These are phyloP conservation scores for Boletus sp. DNA, from an alignment of 768 basidiomycete species.

Conservation along the genomic window DNA sequence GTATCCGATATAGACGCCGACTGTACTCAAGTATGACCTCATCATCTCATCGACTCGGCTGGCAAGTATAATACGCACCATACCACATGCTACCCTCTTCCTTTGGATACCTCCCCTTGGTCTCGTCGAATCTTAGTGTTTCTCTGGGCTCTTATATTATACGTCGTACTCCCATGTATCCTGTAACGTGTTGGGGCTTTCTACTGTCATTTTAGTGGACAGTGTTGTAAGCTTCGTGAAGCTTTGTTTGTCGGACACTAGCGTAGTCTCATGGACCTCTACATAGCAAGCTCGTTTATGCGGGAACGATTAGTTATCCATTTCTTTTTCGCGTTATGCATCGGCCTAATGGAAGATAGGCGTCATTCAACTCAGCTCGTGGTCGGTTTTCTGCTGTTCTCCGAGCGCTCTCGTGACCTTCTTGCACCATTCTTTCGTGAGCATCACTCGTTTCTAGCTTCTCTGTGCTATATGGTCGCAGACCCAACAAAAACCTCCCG, in stretches of 20 bases:
- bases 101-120: conserved; percentile 2
- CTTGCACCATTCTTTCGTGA: too few relatives aligned
- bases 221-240: conserved; percentile 8
- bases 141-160: neutral
- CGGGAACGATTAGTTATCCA: neutral
- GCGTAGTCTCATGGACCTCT: neutral
- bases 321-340: neutral
- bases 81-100: conserved; percentile 4
- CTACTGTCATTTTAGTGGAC: neutral
- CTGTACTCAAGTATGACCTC: neutral
- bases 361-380: neutral
- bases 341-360: neutral
- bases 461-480: too few relatives aligned
- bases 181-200: conserved; percentile 3
- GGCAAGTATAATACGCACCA: neutral
- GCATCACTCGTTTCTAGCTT: too few relatives aligned
- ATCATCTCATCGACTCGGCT: too few relatives aligned
- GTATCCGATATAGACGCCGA: neutral
- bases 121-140: neutral
- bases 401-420: neutral
- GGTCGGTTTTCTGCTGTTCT: neutral
- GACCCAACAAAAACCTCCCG: too few relatives aligned
- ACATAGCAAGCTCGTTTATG: neutral
- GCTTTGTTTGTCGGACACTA: neutral
- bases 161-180: conserved; percentile 7